Conservation (phyloP, 2,329 filamentous ascomycete species). For the Aspergillus vadensis region DNA sequence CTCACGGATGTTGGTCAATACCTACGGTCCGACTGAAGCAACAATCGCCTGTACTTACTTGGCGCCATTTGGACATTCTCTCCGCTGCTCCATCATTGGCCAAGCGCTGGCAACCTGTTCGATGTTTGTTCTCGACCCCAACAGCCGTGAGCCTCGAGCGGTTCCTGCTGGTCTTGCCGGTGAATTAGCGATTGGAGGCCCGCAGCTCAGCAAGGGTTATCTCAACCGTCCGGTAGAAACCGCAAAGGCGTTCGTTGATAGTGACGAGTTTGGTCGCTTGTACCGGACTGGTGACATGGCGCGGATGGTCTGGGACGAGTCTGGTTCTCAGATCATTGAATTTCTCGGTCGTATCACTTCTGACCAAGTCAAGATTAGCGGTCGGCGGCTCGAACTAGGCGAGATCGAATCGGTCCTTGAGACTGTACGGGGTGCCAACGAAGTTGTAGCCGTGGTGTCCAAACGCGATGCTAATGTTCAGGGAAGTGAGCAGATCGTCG, state of each 20-base stretch:
- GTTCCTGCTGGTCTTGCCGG: conserved; percentile 47
- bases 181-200: conserved; percentile 47
- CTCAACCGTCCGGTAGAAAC: conserved; percentile 29
- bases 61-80: conserved; percentile 21
- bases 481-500: conserved; percentile 30
- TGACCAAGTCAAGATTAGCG: conserved; percentile 82
- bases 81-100: conserved; percentile 42
- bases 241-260: conserved; percentile 29
- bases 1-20: conserved; percentile 32
- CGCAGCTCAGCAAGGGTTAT: conserved; percentile 35
- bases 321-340: conserved; percentile 57
- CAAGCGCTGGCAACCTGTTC: conserved; percentile 39
- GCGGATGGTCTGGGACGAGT: conserved; percentile 64
- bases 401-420: conserved; percentile 62
- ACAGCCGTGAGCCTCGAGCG: conserved; percentile 31
- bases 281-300: conserved; percentile 47
- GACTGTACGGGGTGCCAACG: conserved; percentile 21
- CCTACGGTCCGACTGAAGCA: conserved; percentile 39
- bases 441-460: conserved; percentile 28
- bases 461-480: conserved; percentile 19
- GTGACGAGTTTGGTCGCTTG: conserved; percentile 50
- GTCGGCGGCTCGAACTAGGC: conserved; percentile 77
- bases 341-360: conserved; percentile 77
- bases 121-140: conserved; percentile 32
- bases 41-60: conserved; percentile 33